Percentiles rank a stretch among this genome's conserved stretches.
phyloP scores from a whole-genome alignment of 1,284 basidiomycete species.

The Pterula multifida region DNA sequence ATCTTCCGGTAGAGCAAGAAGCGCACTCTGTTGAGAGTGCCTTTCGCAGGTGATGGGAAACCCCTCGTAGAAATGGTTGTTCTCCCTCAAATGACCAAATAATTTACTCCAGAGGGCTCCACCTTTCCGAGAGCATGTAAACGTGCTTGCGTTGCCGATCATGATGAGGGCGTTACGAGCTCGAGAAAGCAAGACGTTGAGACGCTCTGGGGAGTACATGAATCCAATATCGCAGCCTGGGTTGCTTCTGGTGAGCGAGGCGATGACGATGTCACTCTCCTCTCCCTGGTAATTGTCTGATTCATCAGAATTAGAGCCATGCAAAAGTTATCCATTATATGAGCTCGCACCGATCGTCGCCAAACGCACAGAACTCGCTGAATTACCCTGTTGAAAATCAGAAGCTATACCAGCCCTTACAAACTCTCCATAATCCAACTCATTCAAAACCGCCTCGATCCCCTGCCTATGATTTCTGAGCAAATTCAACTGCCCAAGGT shows the following conservation, averaged over 20 bases:
- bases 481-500: slow-evolving; percentile 52
- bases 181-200: slow-evolving; percentile 58
- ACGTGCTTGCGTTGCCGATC: slow-evolving; percentile 50
- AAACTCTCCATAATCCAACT: slow-evolving; percentile 47
- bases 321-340: too few relatives aligned
- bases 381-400: slow-evolving; percentile 20
- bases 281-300: slow-evolving; percentile 59
- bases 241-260: slow-evolving; percentile 51
- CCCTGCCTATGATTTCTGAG: slow-evolving; percentile 30
- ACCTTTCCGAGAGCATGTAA: slow-evolving; percentile 39
- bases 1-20: slow-evolving; percentile 27
- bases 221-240: slow-evolving; percentile 44
- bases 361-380: slow-evolving; percentile 23
- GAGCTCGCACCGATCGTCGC: slow-evolving; percentile 43
- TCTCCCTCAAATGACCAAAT: slow-evolving; percentile 27
- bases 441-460: slow-evolving; percentile 47
- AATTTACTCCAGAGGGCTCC: slow-evolving; percentile 35
- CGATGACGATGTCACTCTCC: slow-evolving; percentile 53
- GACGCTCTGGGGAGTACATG: slow-evolving; percentile 50
- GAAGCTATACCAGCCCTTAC: slow-evolving; percentile 42
- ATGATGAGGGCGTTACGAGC: slow-evolving; percentile 50
- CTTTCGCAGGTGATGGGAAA: slow-evolving; percentile 44
- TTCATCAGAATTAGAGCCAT: slow-evolving; percentile 1
- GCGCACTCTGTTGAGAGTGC: slow-evolving; percentile 29
- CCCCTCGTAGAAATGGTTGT: slow-evolving; percentile 41